Evolutionary conservation across 345 rosid genomes (phyloP), one percentile per base, ranked within the genome.

Genomic region (Geranium brycei): DNA sequence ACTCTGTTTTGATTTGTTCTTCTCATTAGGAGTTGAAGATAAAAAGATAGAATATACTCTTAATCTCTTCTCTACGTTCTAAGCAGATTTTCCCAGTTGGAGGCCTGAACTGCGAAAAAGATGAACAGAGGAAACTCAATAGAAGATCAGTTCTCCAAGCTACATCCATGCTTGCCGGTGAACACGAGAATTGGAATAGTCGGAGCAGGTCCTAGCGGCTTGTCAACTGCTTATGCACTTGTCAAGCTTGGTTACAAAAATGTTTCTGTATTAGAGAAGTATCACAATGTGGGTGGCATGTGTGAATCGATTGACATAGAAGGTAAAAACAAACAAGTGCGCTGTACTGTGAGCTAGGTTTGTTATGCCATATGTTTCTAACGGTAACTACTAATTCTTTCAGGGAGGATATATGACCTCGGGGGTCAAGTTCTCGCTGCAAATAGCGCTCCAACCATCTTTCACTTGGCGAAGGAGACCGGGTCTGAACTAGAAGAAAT

Each of bases 391-490:
- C 8, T 8, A 59, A 16, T 60, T 10, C 51, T 6, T 68, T 15
- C 78, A 85, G 91, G 91, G 60, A 83, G 71, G 64, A 73, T 76
- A 58, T 85, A 85, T 68, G 91, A 83, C 69, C 73, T 85, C 63
- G 88, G 91, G 15, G 91, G 91, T 61, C 91, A 85, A 76, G 91
- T 85, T 70, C 82, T 83, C 16, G 91, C 91, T 12, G 85, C 84
- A 19, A 85, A 85, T 62, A 81, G 86, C 16, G 86, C 91, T 32
- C 91, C 91, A 0, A 73, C 67, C 56, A 78, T 81, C 40, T 85
- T 83, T 73, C 83, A 83, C 69, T 62, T 85, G 78, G 91, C 83
- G 1, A 81, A 81, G 64, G 86, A 85, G 62, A 67, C 76, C 19
- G 79, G 77, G 0, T 67, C 79, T 53, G 84, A 83, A 66, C 57